Evolutionary conservation across 192 early-diverging fungal species (phyloP), one percentile per base, ranked within the genome.

Genomic region (Mortierella alpina): DNA sequence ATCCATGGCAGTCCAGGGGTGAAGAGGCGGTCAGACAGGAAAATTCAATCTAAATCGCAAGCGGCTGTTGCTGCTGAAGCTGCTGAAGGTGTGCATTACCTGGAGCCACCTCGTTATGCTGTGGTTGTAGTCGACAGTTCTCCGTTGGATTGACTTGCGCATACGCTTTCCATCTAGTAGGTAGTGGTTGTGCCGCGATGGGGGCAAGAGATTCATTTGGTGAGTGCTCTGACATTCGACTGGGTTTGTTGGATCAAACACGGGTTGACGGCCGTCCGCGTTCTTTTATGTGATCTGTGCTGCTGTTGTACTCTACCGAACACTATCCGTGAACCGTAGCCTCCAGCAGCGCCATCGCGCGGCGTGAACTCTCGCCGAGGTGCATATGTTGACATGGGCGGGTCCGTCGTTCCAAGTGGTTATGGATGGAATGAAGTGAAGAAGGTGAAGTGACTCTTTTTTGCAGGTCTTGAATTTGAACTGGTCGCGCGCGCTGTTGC

Each of bases 91-190:
- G 78, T 9, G 71, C 78, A 39, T 82, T 86, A 95, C 91, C 87
- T 95, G 90, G 51, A 93, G 82, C 67, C 93, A 92, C 65, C 91
- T 88, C 50, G 92, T 90, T 13, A 96, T 87, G 31, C 92, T 88
- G 18, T 94, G 88, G 69, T 96, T 95, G 82, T 95, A 97, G 83
- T 99, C 98, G 17, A 99, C 93, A 0, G 98, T 99, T 12, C 93
- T 87, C 55, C 98, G 86, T 83, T 98, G 95, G 69, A 97, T 92
- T 13, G 94, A 95, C 78, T 95, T 94, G 61, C 96, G 87, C 81
- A 96, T 90, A 17, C 91, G 90, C 73, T 94, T 95, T 67, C 91
- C 92, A 63, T 92, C 90, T 80, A 92, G 86, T 0, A 83, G 41
- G 20, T 23, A n/a, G 31, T 3, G 31, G 31, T 31, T 31, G 31